Base-by-base conservation (phyloP, 208 protist species). In the Crithidia bombi region DNA sequence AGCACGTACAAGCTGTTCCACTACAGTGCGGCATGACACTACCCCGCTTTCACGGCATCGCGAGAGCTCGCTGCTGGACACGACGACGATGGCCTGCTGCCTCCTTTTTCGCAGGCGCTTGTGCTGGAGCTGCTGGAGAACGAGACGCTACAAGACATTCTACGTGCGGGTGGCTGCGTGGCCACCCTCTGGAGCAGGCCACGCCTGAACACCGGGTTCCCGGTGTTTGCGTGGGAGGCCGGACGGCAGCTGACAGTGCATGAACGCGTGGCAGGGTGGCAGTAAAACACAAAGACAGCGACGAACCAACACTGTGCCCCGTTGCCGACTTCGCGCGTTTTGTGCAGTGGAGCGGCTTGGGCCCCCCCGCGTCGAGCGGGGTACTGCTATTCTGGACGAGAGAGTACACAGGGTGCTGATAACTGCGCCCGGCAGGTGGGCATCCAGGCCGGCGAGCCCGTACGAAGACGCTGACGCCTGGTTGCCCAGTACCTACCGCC, bases 11-110 rank as follows among this genome's bases (percentile, higher is more conserved):
- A 80, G n/a, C 59, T 90, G 52, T 78, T 75, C 38, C 73, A 87
- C 62, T 87, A 90, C 81, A 85, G 74, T 62, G 73, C 78, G n/a
- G 2, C 78, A 87, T 50, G 78, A 90, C 71, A 83, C 73, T 0
- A 86, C 78, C 6, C n/a, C n/a, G n/a, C 43, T 87, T n/a, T 50
- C 21, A 2, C 73, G n/a, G 61, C 21, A 41, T 87, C 26, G 38
- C 70, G n/a, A n/a, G 38, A 50, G 38, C 32, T 85, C 84, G 32
- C 67, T 90, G n/a, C 75, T 81, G 38, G 81, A 88, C 66, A 39
- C 47, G 14, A 54, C 68, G 33, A 69, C 35, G 46, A 64, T 4
- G n/a, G 81, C 1, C 36, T 87, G 56, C 55, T 86, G 50, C 79
- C 81, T 2, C 83, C 83, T 9, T 92, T 89, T 72, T 79, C 61